Evolutionary conservation across 2,329 filamentous ascomycete genomes (phyloP).

Genomic region (Colletotrichum sp.): DNA sequence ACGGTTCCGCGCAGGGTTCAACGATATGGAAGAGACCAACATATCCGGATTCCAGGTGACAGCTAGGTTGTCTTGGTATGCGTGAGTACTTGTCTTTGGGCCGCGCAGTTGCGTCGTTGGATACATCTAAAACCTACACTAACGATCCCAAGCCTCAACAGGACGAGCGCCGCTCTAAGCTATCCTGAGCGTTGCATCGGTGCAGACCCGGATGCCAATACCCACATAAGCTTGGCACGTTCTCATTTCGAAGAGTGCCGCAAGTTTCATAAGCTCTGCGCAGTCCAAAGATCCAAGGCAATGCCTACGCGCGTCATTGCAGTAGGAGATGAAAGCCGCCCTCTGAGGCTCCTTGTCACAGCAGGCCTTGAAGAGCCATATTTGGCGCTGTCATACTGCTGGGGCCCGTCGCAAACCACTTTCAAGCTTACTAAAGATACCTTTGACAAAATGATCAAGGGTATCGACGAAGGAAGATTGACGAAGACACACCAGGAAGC

Average conservation of each 20-base stretch:
- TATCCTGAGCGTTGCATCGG: not conserved
- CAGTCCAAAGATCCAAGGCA: not conserved
- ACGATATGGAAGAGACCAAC: not conserved
- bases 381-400: not conserved
- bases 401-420: not conserved
- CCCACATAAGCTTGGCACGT: not conserved
- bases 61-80: not conserved
- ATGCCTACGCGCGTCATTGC: not conserved
- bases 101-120: not conserved
- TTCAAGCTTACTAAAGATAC: not conserved
- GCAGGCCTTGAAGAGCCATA: not conserved
- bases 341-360: not conserved
- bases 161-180: not conserved
- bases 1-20: not conserved
- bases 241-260: not conserved
- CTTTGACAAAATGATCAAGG: not conserved
- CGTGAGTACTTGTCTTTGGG: not conserved
- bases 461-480: not conserved
- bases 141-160: not conserved
- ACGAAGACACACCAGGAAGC: not conserved
- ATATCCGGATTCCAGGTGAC: not conserved
- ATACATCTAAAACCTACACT: not conserved
- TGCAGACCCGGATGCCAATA: not conserved
- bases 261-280: not conserved
- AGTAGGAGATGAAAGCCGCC: not conserved